Evolutionary conservation across 768 basidiomycete species (phyloP).

Genomic region (Boletus sensibilis): DNA sequence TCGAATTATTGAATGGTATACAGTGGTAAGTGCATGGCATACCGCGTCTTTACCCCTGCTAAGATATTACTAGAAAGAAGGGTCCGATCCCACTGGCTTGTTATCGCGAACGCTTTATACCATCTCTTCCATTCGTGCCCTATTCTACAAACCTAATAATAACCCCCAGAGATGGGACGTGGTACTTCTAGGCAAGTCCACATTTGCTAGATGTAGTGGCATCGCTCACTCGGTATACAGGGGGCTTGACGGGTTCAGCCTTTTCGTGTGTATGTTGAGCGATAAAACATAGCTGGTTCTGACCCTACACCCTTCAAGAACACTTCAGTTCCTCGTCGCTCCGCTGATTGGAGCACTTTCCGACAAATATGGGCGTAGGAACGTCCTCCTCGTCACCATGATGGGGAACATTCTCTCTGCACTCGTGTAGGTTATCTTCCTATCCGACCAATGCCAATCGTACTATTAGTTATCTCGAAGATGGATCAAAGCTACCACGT

Average conservation of each 20-base stretch:
- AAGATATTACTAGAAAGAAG: slow-evolving; percentile 56
- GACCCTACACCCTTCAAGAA: slow-evolving; percentile 45
- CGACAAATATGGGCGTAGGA: slow-evolving; percentile 88
- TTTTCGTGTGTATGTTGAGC: slow-evolving; percentile 69
- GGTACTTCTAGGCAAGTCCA: slow-evolving; percentile 76
- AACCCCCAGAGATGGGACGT: slow-evolving; percentile 88
- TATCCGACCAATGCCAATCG: background rate
- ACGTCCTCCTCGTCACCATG: slow-evolving; percentile 83
- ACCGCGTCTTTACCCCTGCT: background rate
- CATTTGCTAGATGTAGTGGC: background rate
- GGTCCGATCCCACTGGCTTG: slow-evolving; percentile 66
- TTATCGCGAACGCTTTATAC: slow-evolving; percentile 66
- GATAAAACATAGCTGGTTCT: slow-evolving; percentile 36
- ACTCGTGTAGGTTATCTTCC: slow-evolving; percentile 54
- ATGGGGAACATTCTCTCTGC: slow-evolving; percentile 92
- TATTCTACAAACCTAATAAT: slow-evolving; percentile 57
- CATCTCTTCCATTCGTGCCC: slow-evolving; percentile 63
- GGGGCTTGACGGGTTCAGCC: slow-evolving; percentile 89
- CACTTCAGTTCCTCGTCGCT: slow-evolving; percentile 80
- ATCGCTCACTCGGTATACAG: slow-evolving; percentile 34
- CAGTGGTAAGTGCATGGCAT: slow-evolving; percentile 46
- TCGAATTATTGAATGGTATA: slow-evolving; percentile 95
- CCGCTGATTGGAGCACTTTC: slow-evolving; percentile 81
- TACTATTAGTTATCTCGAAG: slow-evolving; percentile 37
- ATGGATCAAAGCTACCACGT: slow-evolving; percentile 89